Evolutionary conservation across 2,329 filamentous ascomycete genomes (phyloP), one percentile per base, ranked within the genome.

Genomic region (Botrytis medusae): DNA sequence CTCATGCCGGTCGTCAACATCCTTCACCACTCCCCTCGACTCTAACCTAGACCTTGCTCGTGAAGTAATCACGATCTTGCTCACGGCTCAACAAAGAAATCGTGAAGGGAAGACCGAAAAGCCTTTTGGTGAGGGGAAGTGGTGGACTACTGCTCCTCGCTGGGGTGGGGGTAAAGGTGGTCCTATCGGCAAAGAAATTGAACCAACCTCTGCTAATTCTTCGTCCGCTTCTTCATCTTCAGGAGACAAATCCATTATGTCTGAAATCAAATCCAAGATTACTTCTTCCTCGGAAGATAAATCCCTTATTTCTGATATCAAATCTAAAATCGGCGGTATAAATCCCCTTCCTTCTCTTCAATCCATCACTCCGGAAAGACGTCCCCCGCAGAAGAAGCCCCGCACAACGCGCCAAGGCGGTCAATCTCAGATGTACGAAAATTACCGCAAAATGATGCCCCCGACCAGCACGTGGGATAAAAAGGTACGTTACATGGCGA

Each of bases 161-260:
- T 91, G 89, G 89, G 89, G 89, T 69, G 89, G 89, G 64, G 89
- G 88, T 4, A 78, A 86, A 14, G 89, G 89, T 46, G 89, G 89
- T 0, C 87, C 88, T 4, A 90, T 91, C 75, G 89, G 89, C 2
- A 85, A 87, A 40, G 89, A 91, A 80, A 42, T 71, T 2, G 75
- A 77, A 40, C 57, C 69, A 37, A 62, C 59, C 9, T 37, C 37
- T 34, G 48, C 71, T 18, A 29, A 42, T 61, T 69, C 75, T 25
- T 44, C 48, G 6, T 20, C 73, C 8, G 65, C 59, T 42, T 42
- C 64, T 60, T 4, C 32, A 29, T 42, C 29, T 32, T 61, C 54
- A 22, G 61, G 71, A 42, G 34, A 34, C 8, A 37, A 54, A 29
- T 54, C 25, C 12, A 54, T 29, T 14, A 16, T 29, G 25, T 29